Evolutionary conservation across 2,329 filamentous ascomycete species (phyloP).

Genomic region (Magnaporthiopsis rhizophila): DNA sequence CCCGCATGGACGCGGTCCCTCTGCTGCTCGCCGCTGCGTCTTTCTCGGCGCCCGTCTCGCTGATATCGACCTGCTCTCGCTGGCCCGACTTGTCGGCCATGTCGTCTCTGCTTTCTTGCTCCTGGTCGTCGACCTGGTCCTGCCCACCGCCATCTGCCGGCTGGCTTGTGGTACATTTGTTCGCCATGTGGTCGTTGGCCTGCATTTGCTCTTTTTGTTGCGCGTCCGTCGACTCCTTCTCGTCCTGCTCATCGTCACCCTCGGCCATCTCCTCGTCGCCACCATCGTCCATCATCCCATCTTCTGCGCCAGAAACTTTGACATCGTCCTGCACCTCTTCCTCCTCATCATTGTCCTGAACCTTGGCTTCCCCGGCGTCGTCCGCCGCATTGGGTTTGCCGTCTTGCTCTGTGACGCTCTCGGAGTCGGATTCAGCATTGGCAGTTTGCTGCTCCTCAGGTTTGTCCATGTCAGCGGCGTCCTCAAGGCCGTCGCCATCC

Average conservation of each 20-base stretch:
- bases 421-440: slow-evolving; percentile 20
- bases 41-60: slow-evolving; percentile 53
- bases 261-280: slow-evolving; percentile 21
- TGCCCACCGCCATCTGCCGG: slow-evolving; percentile 57
- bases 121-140: slow-evolving; percentile 33
- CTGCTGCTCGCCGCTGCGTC: slow-evolving; percentile 52
- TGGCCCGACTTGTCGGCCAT: slow-evolving; percentile 53
- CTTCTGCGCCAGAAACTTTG: slow-evolving; percentile 13
- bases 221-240: slow-evolving; percentile 29
- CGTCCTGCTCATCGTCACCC: slow-evolving; percentile 32
- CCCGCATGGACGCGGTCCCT: slow-evolving; percentile 42
- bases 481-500: slow-evolving; percentile 48
- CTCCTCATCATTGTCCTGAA: slow-evolving; percentile 25
- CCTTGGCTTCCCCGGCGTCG: slow-evolving; percentile 24
- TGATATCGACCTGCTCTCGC: slow-evolving; percentile 57
- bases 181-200: slow-evolving; percentile 43
- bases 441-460: slow-evolving; percentile 23
- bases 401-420: slow-evolving; percentile 33
- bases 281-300: slow-evolving; percentile 30
- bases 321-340: slow-evolving; percentile 35
- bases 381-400: slow-evolving; percentile 34
- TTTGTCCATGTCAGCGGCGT: slow-evolving; percentile 40
- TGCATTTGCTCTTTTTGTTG: slow-evolving; percentile 34
- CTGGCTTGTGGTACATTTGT: slow-evolving; percentile 58
- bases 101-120: slow-evolving; percentile 38